Evolutionary conservation across 345 rosid genomes (phyloP), one percentile per base, ranked within the genome.

Genomic region (Citrus hindsii): DNA sequence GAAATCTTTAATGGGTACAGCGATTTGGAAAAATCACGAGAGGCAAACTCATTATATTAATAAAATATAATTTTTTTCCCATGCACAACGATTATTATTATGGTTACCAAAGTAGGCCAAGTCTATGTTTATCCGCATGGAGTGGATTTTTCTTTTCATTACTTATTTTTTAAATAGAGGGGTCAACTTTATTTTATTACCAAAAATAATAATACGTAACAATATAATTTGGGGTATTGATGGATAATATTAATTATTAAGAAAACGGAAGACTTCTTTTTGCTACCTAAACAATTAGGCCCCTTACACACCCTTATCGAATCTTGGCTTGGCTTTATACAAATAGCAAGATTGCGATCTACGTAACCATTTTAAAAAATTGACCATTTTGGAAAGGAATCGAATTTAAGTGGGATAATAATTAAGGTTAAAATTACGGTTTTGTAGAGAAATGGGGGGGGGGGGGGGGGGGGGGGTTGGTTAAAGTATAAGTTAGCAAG

Each of bases 381-480:
- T 64, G 22, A 64, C 21, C 4, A 30, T 30, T 64, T 64, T 32
- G 8, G n/a, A 64, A 64, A 64, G 33, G 22, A 63, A 30, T 13
- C 22, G 19, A 28, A 5, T 63, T 62, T 13, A 28, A 13, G 18
- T 28, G 14, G 14, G 35, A 62, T 62, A 62, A 9, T 61, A 61
- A 61, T 62, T 28, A 12, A 12, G 18, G 35, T 5, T 0, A 27
- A 61, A 25, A 56, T 56, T 56, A 56, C 61, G 51, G 14, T 46
- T 53, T 53, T 53, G 58, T 18, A 18, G 7, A 0, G 58, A 18
- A 53, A 53, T 53, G 46, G 77, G 67, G 77, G 82, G 69, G 46
- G 77, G 67, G 77, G 82, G 69, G 46, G 77, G 67, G 77, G 82
- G 46, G 77, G 67, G 77, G 82, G 69, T 21, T 21, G 65, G 30